phyloP scores from a whole-genome alignment of 345 rosid genomes.

The Abelmoschus esculentus region DNA sequence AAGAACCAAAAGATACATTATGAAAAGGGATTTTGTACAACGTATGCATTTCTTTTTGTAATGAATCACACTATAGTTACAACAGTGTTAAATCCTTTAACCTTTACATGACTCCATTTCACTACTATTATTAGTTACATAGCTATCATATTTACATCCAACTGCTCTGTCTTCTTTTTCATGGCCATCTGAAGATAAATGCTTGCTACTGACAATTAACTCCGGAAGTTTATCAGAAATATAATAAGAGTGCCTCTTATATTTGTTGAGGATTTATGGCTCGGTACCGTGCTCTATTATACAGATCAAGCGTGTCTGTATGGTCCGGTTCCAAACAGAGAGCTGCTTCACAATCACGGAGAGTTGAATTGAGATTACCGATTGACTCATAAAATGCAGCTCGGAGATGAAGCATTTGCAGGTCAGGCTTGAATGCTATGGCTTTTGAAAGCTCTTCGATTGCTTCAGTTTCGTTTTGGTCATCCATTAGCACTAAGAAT shows the following conservation, averaged over 20 bases:
- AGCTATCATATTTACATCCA: conserved; percentile 1
- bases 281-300: conserved; percentile 45
- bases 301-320: conserved; percentile 62
- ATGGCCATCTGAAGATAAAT: background rate
- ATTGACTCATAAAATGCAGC: conserved; percentile 87
- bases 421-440: conserved; percentile 76
- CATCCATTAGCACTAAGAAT: conserved; percentile 77
- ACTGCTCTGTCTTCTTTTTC: background rate
- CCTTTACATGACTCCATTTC: background rate
- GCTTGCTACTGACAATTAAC: background rate
- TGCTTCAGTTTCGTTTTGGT: conserved; percentile 76
- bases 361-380: conserved; percentile 52
- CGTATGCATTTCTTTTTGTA: no score
- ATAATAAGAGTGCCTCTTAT: conserved; percentile 13
- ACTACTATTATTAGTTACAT: background rate
- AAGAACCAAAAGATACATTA: no score
- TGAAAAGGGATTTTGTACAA: no score
- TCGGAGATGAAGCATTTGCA: conserved; percentile 88
- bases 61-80: background rate
- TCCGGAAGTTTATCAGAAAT: conserved; percentile 2
- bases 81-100: background rate
- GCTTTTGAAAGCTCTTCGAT: conserved; percentile 83
- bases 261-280: conserved; percentile 28
- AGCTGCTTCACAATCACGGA: conserved; percentile 83
- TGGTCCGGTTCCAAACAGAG: conserved; percentile 83